These are phyloP conservation scores for Talaromyces verruculosus DNA, from an alignment of 2,329 filamentous ascomycete genomes.

Conservation along the genomic window DNA sequence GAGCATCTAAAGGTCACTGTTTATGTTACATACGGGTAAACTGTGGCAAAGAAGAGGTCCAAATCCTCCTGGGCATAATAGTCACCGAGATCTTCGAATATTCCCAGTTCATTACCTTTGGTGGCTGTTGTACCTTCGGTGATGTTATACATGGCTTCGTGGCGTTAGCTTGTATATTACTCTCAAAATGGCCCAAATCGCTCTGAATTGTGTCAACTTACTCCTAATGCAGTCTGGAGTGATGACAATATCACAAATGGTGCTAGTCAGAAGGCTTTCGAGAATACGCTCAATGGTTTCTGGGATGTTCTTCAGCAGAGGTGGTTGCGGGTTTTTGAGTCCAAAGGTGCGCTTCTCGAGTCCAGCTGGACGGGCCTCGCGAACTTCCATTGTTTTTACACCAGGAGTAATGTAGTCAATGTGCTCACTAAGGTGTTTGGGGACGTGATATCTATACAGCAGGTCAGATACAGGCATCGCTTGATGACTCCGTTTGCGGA, in stretches of 20 bases:
- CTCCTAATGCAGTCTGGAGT: constrained; percentile 45
- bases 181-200: not conserved
- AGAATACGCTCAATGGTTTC: constrained; percentile 27
- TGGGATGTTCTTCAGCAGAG: constrained; percentile 30
- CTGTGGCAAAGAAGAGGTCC: constrained; percentile 41
- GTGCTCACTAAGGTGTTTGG: constrained; percentile 31
- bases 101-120: constrained; percentile 46
- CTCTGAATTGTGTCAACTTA: constrained; percentile 19
- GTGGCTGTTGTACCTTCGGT: constrained; percentile 36
- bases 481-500: not conserved
- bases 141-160: constrained; percentile 45
- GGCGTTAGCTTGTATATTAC: not conserved
- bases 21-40: constrained; percentile 31
- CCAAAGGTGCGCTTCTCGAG: constrained; percentile 29
- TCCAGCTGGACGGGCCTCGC: constrained; percentile 22
- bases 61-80: constrained; percentile 49
- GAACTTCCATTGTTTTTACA: constrained; percentile 35
- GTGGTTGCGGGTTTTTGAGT: constrained; percentile 24
- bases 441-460: constrained; percentile 33
- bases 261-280: constrained; percentile 12
- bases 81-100: constrained; percentile 49
- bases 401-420: constrained; percentile 38
- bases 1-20: not conserved
- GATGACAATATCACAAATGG: constrained; percentile 34
- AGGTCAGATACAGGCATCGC: not conserved